These are phyloP conservation scores for Puccinia polysora DNA, from an alignment of 1,284 basidiomycete species.

Conservation along the genomic window DNA sequence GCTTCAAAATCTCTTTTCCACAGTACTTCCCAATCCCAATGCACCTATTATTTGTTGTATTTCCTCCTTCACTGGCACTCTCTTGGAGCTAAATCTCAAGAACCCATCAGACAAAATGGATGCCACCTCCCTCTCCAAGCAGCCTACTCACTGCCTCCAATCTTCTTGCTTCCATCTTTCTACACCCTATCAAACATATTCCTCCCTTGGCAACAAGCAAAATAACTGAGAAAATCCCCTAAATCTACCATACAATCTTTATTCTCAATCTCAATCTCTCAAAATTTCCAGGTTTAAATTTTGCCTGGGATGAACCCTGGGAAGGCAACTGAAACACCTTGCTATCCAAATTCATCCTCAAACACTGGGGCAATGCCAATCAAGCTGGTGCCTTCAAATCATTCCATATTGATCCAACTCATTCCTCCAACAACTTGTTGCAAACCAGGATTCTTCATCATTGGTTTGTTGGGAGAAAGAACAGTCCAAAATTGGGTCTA, in stretches of 20 bases:
- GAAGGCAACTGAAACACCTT: neutral
- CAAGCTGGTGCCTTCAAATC: conserved; percentile 3
- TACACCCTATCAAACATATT: neutral
- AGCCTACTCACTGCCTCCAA: neutral
- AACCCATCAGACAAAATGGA: neutral
- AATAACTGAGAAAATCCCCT: neutral
- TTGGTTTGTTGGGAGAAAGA: neutral
- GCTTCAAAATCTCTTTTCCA: neutral
- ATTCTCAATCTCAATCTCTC: neutral
- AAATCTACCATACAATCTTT: neutral
- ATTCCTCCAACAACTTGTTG: neutral
- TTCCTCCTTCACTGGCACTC: neutral
- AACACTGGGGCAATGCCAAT: neutral
- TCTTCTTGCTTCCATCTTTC: neutral
- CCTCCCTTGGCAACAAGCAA: neutral
- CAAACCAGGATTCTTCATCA: neutral
- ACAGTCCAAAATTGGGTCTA: neutral
- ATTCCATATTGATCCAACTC: conserved; percentile 6
- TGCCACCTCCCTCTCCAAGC: neutral
- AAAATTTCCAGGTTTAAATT: neutral
- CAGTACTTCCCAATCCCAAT: conserved; percentile 3
- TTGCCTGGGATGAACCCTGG: conserved; percentile 16
- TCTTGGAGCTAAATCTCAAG: conserved; percentile 5
- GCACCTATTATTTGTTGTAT: neutral
- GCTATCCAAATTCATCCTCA: conserved; percentile 2